phyloP scores from a whole-genome alignment of 345 rosid species.

The Acer saccharum region DNA sequence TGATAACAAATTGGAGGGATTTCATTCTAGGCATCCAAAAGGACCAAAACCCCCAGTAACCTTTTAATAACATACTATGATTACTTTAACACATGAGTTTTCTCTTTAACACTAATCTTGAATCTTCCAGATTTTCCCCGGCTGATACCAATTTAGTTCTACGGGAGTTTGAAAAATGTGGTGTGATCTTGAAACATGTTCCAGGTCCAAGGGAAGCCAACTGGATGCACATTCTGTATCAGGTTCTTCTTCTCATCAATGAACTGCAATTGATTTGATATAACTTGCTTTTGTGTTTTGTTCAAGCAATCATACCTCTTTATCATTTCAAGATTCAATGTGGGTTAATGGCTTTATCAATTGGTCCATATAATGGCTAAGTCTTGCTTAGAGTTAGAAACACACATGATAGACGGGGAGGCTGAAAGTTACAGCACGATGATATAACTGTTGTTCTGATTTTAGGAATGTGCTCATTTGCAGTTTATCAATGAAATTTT shows the following conservation, averaged over 20 bases:
- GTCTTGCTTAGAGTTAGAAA: conserved; percentile 2
- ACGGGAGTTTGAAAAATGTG: conserved; percentile 93
- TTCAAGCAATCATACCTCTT: background rate
- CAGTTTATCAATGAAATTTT: background rate
- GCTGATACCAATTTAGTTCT: conserved; percentile 88
- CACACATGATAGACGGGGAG: background rate
- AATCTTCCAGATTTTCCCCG: conserved; percentile 70
- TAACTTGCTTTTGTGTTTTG: background rate
- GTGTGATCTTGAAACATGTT: conserved; percentile 86
- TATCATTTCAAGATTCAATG: background rate
- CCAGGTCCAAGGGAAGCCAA: conserved; percentile 96
- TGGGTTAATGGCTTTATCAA: background rate
- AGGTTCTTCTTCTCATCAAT: conserved; percentile 47
- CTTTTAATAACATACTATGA: background rate
- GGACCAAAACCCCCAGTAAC: background rate
- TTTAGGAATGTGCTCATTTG: background rate
- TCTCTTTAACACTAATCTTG: conserved; percentile 9
- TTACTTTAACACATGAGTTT: background rate
- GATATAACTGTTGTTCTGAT: background rate
- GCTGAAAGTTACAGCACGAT: background rate
- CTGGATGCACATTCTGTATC: conserved; percentile 96
- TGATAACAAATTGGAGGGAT: background rate
- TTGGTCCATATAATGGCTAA: conserved; percentile 15
- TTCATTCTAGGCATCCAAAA: background rate
- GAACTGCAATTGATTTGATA: background rate